A percentile compares a stretch with the other conserved stretches of the same genome.
Evolutionary conservation across 164 flowering plant species (phyloP).

Genomic region (Euptelea pleiosperma): DNA sequence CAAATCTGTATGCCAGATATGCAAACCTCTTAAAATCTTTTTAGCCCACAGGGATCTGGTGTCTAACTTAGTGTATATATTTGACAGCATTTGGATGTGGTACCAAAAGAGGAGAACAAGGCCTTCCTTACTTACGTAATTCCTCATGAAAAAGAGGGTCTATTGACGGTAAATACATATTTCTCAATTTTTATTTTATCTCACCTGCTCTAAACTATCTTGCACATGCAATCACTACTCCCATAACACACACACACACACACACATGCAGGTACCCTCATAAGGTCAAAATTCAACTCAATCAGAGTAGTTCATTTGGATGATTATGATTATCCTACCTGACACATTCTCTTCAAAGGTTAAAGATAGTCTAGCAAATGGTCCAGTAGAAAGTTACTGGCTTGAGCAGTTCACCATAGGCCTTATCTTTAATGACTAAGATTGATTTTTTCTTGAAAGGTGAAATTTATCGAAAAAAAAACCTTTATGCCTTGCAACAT

Average conservation of each 20-base stretch:
- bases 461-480: too few relatives aligned
- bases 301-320: too few relatives aligned
- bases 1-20: conserved; percentile 49
- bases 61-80: conserved; percentile 20
- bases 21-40: not conserved
- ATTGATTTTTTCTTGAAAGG: not conserved
- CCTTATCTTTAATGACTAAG: not conserved
- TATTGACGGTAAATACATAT: conserved; percentile 47
- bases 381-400: too few relatives aligned
- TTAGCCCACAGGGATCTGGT: not conserved
- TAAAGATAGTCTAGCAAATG: too few relatives aligned
- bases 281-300: too few relatives aligned
- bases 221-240: too few relatives aligned
- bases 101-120: conserved; percentile 81
- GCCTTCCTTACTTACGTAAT: conserved; percentile 75
- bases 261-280: too few relatives aligned
- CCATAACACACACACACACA: too few relatives aligned
- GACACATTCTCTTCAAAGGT: too few relatives aligned
- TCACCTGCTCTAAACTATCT: not conserved
- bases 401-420: too few relatives aligned
- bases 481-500: too few relatives aligned
- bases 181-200: not conserved
- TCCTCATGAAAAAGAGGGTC: conserved; percentile 72
- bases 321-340: too few relatives aligned
- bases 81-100: conserved; percentile 64